Conservation (phyloP, 2,329 filamentous ascomycete genomes). For the Tolypocladium cylindrosporum region DNA sequence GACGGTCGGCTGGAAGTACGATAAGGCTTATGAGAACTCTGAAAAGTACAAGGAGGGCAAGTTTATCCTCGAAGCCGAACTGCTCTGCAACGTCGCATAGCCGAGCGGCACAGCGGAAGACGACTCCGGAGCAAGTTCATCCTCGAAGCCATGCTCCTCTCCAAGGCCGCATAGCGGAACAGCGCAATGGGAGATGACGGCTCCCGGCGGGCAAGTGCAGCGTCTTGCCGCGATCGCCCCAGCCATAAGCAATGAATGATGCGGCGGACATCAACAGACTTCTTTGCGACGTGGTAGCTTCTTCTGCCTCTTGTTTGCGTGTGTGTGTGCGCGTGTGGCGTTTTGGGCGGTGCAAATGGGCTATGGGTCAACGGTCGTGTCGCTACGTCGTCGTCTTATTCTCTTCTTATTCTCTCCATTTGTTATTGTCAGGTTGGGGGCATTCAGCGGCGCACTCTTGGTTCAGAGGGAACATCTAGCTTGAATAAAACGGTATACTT, state of each 20-base stretch:
- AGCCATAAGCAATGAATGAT: neutral
- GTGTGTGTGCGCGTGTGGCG: neutral
- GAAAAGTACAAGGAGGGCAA: slow-evolving; percentile 99
- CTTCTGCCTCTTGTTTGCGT: neutral
- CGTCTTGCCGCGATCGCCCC: neutral
- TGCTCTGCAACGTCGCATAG: slow-evolving; percentile 65
- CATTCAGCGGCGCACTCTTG: neutral
- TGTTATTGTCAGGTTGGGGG: neutral
- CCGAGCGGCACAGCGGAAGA: neutral
- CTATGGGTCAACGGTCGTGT: neutral
- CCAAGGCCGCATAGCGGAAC: slow-evolving; percentile 49
- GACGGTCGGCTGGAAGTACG: slow-evolving; percentile 96
- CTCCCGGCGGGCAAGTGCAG: neutral
- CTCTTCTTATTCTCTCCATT: neutral
- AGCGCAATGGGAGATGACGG: neutral
- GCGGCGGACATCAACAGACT: neutral
- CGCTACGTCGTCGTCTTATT: neutral
- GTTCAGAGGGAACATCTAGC: neutral
- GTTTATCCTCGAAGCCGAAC: slow-evolving; percentile 87
- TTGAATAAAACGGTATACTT: neutral
- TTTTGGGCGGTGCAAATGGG: neutral
- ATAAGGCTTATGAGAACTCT: slow-evolving; percentile 82
- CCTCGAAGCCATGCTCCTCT: slow-evolving; percentile 81
- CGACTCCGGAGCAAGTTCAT: slow-evolving; percentile 74
- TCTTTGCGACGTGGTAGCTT: neutral